Conservation (phyloP, 148 eudicot genomes). For the Vaccinium darrowii region DNA sequence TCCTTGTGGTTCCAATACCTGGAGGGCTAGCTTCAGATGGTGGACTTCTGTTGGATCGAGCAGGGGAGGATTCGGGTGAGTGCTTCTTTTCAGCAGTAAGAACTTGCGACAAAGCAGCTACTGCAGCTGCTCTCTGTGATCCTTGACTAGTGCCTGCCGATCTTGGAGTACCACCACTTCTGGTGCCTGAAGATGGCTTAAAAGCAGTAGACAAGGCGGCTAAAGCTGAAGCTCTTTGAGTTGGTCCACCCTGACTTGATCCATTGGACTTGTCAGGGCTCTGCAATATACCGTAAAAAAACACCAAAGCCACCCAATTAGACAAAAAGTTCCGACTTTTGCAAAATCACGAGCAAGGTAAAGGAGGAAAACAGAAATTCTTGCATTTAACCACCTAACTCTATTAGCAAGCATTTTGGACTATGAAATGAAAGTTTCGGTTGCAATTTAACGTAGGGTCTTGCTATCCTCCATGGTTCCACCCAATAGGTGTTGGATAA, state of each 20-base stretch:
- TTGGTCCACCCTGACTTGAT: conserved; percentile 78
- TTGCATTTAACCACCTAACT: neutral
- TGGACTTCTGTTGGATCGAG: conserved; percentile 56
- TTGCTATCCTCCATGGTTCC: too few relatives aligned
- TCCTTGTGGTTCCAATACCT: conserved; percentile 34
- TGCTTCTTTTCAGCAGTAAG: conserved; percentile 85
- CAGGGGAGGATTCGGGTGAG: conserved; percentile 64
- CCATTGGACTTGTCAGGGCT: conserved; percentile 64
- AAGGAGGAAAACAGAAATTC: neutral
- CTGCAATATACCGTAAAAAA: conserved; percentile 31
- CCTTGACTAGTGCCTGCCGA: conserved; percentile 48
- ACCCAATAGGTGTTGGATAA: too few relatives aligned
- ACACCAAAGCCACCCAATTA: neutral
- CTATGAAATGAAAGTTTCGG: neutral
- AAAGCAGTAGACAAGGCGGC: conserved; percentile 87
- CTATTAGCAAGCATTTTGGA: conserved; percentile 4
- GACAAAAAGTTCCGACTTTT: neutral
- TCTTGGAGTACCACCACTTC: conserved; percentile 45
- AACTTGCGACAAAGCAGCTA: conserved; percentile 90
- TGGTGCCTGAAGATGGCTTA: conserved; percentile 60
- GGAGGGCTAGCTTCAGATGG: conserved; percentile 46
- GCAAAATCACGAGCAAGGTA: neutral
- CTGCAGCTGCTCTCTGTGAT: conserved; percentile 96
- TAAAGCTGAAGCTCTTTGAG: conserved; percentile 76
- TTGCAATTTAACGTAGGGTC: neutral